phyloP scores from a whole-genome alignment of 2,329 filamentous ascomycete species.

The Tothia fuscella region DNA sequence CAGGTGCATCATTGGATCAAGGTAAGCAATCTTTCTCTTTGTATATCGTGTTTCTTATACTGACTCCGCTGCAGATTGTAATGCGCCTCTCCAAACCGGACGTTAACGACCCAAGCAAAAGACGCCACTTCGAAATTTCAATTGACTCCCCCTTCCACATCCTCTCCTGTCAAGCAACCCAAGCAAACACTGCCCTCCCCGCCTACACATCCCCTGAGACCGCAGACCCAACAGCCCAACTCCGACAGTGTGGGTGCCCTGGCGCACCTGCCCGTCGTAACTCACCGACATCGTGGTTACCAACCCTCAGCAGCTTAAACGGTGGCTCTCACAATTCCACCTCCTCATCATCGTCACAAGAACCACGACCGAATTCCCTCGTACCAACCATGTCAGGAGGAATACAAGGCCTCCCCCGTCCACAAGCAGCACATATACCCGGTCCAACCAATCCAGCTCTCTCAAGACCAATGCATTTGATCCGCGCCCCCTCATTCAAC shows the following conservation, averaged over 20 bases:
- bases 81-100: constrained; percentile 83
- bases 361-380: constrained; percentile 7
- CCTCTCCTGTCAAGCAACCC: constrained; percentile 83
- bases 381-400: neutral
- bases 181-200: constrained; percentile 75
- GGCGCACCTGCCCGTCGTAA: constrained; percentile 44
- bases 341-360: constrained; percentile 14
- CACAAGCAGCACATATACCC: constrained; percentile 32
- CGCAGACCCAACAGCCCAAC: constrained; percentile 19
- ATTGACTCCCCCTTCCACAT: constrained; percentile 94
- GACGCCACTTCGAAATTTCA: constrained; percentile 87
- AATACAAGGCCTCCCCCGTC: constrained; percentile 38
- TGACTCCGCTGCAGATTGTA: constrained; percentile 54
- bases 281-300: constrained; percentile 38
- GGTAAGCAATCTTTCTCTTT: constrained; percentile 37
- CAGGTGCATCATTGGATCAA: constrained; percentile 97
- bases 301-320: constrained; percentile 45
- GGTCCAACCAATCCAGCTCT: constrained; percentile 34
- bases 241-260: constrained; percentile 52
- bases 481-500: constrained; percentile 75
- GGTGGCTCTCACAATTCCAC: neutral
- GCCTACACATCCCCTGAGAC: constrained; percentile 55
- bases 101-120: constrained; percentile 61
- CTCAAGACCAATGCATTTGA: constrained; percentile 67
- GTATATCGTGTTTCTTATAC: constrained; percentile 2